Base-by-base conservation (phyloP, 2,329 filamentous ascomycete genomes). In the Lojkania enalia region DNA sequence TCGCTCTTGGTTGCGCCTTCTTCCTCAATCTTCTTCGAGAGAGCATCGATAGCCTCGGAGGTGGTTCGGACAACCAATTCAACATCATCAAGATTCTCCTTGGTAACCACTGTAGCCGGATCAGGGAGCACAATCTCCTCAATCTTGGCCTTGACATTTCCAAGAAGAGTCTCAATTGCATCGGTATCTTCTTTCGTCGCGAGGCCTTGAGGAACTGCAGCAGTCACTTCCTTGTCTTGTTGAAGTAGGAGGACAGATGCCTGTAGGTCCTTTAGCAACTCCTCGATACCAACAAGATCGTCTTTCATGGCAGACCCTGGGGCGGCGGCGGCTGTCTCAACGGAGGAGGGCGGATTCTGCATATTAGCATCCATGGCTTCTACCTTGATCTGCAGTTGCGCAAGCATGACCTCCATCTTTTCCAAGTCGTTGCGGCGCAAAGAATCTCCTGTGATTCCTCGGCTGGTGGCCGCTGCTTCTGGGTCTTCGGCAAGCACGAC, bases 121-220 rank as follows among this genome's bases (percentile, higher is more conserved):
- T 91, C 76, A 1, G 80, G 76, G 19, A 81, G 66, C 4, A 69
- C 81, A 38, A 95, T 81, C 47, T 95, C 90, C 46, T 96, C 92
- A 7, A 97, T 75, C 35, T 88, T 88, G 4, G 86, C 84, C 66
- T 96, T 96, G 21, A 90, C 91, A 65, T 95, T 96, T 31, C 87
- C 84, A 11, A 97, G 78, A 37, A 97, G 84, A 0, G 87, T 95
- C 69, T 96, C 92, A 46, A 97, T 91, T 9, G 90, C 90, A 49
- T 92, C 84, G 0, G 91, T 88, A 57, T 97, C 91, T 54, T 96
- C 90, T 63, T 88, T 88, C 21, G 78, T 83, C 4, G 86, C 84
- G 2, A 77, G 67, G 27, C 84, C 82, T 36, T 79, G 76, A 12
- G 72, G 38, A 1, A 43, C 43, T 6, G 58, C 51, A 4, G 57